A percentile compares a stretch with the other conserved stretches of the same genome.
Conservation (phyloP, 768 basidiomycete genomes). For the Tricholoma flavovirens region DNA sequence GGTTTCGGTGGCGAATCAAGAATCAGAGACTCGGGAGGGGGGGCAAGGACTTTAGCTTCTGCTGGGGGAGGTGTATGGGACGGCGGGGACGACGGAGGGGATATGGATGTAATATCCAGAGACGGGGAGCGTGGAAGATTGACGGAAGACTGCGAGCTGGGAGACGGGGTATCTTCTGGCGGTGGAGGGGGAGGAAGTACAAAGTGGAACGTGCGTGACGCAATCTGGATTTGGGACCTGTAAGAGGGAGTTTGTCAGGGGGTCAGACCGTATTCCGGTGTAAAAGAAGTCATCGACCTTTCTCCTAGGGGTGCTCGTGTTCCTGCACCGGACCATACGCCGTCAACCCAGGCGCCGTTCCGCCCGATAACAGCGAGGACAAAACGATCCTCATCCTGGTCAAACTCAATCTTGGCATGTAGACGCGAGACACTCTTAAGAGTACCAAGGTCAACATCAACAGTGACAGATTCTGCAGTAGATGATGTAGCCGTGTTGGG, state of each 20-base stretch:
- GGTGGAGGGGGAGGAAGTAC: constrained; percentile 85
- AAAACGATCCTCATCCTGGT: constrained; percentile 84
- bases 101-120: constrained; percentile 76
- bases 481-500: constrained; percentile 47
- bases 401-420: constrained; percentile 93
- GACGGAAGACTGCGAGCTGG: constrained; percentile 69
- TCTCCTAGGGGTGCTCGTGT: constrained; percentile 81
- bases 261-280: constrained; percentile 6
- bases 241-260: constrained; percentile 7
- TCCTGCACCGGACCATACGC: constrained; percentile 89
- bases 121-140: constrained; percentile 71
- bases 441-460: constrained; percentile 90
- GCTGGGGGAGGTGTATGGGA: constrained; percentile 68
- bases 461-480: constrained; percentile 49
- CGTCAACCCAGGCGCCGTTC: constrained; percentile 98
- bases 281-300: constrained; percentile 42
- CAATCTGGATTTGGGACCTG: constrained; percentile 95
- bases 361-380: constrained; percentile 89
- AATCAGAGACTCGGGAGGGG: constrained; percentile 32
- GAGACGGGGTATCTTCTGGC: constrained; percentile 76
- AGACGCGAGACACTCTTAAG: constrained; percentile 97
- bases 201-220: constrained; percentile 95
- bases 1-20: constrained; percentile 34
- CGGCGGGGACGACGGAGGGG: constrained; percentile 75
- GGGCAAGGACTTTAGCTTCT: constrained; percentile 40